Evolutionary conservation across 164 flowering plant species (phyloP).

Genomic region (Liquidambar formosana): DNA sequence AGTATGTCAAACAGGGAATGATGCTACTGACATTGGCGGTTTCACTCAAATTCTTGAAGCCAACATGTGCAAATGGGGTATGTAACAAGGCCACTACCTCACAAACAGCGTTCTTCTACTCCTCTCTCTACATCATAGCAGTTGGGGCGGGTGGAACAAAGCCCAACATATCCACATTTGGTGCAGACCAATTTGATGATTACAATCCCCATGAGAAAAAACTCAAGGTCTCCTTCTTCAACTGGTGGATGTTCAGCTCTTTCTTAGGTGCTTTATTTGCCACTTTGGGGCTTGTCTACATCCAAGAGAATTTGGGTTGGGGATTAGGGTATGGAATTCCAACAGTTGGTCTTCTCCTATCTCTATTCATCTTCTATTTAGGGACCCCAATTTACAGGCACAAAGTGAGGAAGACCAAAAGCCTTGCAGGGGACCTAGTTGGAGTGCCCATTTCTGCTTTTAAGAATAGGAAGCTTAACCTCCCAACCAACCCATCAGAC

Average conservation of each 20-base stretch:
- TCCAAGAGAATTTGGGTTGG: slow-evolving; percentile 90
- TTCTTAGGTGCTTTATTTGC: slow-evolving; percentile 72
- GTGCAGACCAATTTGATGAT: slow-evolving; percentile 91
- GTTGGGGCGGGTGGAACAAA: slow-evolving; percentile 89
- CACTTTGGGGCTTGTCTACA: slow-evolving; percentile 71
- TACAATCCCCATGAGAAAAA: slow-evolving; percentile 63
- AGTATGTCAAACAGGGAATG: slow-evolving; percentile 64
- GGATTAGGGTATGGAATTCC: slow-evolving; percentile 89
- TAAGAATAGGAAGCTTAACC: slow-evolving; percentile 41
- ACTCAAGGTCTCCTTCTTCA: slow-evolving; percentile 80
- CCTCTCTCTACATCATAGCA: slow-evolving; percentile 76
- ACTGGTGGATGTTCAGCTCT: slow-evolving; percentile 94
- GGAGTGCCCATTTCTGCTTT: slow-evolving; percentile 55
- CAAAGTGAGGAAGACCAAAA: slow-evolving; percentile 52
- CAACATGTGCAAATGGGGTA: slow-evolving; percentile 65
- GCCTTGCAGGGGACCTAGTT: slow-evolving; percentile 59
- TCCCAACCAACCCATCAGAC: slow-evolving; percentile 43
- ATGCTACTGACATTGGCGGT: slow-evolving; percentile 74
- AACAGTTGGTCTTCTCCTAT: slow-evolving; percentile 62
- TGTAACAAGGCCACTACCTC: slow-evolving; percentile 69
- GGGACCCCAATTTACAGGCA: slow-evolving; percentile 82
- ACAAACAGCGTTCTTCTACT: slow-evolving; percentile 73
- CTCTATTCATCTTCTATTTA: slow-evolving; percentile 64
- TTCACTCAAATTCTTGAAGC: slow-evolving; percentile 62
- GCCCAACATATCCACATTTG: slow-evolving; percentile 88